Conservation (phyloP, 2,329 filamentous ascomycete genomes). For the Trichoderma arundinaceum region DNA sequence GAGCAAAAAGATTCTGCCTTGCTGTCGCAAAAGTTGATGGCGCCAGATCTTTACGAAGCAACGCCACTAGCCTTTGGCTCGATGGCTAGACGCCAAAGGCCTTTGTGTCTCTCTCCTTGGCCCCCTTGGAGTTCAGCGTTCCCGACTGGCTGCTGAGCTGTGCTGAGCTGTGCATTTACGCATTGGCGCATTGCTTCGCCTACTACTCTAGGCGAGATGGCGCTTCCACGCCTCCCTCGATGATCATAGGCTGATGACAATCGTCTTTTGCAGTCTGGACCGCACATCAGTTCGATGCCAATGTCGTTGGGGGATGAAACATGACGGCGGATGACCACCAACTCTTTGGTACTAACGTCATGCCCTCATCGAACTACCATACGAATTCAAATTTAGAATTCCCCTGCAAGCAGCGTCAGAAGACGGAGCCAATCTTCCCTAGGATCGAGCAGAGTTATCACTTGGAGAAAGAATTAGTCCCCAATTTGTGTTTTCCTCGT, state of each 20-base stretch:
- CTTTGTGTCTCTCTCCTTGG: background rate
- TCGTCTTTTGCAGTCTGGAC: background rate
- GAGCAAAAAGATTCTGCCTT: slow-evolving; percentile 13
- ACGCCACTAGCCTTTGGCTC: slow-evolving; percentile 2
- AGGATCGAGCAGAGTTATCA: background rate
- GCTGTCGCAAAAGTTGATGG: background rate
- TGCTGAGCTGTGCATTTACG: background rate
- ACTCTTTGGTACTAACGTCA: background rate
- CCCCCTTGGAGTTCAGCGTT: background rate
- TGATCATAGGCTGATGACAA: slow-evolving; percentile 14
- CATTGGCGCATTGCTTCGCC: slow-evolving; percentile 9
- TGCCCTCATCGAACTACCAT: background rate
- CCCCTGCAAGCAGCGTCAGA: background rate
- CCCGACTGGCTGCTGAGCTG: background rate
- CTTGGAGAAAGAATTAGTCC: no score
- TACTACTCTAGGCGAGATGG: background rate
- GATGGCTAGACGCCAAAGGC: background rate
- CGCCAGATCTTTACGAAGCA: slow-evolving; percentile 6
- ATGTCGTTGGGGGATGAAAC: background rate
- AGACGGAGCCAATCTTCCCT: background rate
- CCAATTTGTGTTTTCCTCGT: background rate
- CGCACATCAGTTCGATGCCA: slow-evolving; percentile 1
- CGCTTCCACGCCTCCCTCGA: slow-evolving; percentile 1
- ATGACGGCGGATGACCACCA: slow-evolving; percentile 9
- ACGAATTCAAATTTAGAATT: slow-evolving; percentile 3